A percentile compares a stretch with the other conserved stretches of the same genome.
phyloP scores from a whole-genome alignment of 768 basidiomycete species.

The Cystobasidium ongulense region DNA sequence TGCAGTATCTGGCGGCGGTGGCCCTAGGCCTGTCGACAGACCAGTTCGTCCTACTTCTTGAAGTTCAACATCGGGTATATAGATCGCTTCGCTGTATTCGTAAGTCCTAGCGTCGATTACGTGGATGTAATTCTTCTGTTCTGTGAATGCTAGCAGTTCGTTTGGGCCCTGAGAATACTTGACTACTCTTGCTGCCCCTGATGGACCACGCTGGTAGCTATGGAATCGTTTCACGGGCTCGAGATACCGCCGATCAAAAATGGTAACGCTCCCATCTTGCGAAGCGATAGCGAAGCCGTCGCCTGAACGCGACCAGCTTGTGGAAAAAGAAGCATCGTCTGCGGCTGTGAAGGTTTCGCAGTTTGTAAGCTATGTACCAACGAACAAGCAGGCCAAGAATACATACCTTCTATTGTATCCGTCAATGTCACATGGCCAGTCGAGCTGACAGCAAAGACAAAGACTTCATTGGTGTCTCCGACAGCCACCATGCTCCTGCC shows the following conservation, averaged over 20 bases:
- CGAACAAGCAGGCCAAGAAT: background rate
- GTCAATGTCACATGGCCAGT: background rate
- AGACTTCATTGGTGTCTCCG: conserved; percentile 79
- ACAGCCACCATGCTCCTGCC: conserved; percentile 77
- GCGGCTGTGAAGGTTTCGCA: background rate
- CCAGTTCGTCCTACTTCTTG: background rate
- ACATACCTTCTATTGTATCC: conserved; percentile 19
- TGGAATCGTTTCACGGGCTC: conserved; percentile 11
- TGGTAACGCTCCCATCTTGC: conserved; percentile 20
- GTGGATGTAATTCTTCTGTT: conserved; percentile 30
- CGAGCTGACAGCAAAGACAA: conserved; percentile 55
- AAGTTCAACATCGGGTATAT: conserved; percentile 13
- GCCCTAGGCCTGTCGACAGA: background rate
- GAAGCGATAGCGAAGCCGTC: conserved; percentile 24
- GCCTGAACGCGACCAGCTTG: conserved; percentile 21
- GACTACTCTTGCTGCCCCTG: conserved; percentile 27
- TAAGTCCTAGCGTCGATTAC: conserved; percentile 28
- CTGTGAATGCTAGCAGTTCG: conserved; percentile 23
- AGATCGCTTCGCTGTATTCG: conserved; percentile 17
- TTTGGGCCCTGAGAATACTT: conserved; percentile 26
- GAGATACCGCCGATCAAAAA: conserved; percentile 22
- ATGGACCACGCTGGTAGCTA: conserved; percentile 7
- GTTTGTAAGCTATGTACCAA: too few relatives aligned
- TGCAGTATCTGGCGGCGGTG: background rate
- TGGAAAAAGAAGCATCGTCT: conserved; percentile 26